Percentiles rank a stretch among this genome's conserved stretches.
phyloP scores from a whole-genome alignment of 371 early-diverging fungal species.

The Mucor velutinosus region DNA sequence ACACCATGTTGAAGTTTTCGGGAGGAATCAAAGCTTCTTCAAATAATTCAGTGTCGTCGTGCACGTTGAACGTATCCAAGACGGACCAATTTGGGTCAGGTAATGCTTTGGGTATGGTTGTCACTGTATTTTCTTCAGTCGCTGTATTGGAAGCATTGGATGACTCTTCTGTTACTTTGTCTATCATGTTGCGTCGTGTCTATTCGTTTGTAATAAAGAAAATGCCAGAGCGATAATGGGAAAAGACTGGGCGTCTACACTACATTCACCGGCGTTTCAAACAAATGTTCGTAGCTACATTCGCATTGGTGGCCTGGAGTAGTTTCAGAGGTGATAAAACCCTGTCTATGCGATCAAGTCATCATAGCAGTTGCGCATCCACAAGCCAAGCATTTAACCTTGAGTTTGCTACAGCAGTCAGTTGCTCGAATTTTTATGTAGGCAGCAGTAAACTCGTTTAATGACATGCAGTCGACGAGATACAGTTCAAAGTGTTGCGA shows the following conservation, averaged over 20 bases:
- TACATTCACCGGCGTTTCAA: not conserved
- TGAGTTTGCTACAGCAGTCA: too few species aligned
- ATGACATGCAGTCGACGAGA: too few species aligned
- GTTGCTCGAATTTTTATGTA: too few species aligned
- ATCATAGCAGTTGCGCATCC: too few species aligned
- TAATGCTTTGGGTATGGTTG: slow-evolving; percentile 7
- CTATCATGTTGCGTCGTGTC: not conserved
- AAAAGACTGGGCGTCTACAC: not conserved
- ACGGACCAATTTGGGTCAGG: slow-evolving; percentile 36
- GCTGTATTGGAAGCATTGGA: not conserved
- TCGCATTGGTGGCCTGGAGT: not conserved
- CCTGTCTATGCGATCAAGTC: too few species aligned
- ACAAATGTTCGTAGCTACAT: not conserved
- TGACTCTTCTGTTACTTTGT: not conserved
- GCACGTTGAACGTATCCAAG: slow-evolving; percentile 34
- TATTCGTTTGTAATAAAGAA: not conserved
- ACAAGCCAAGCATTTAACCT: too few species aligned
- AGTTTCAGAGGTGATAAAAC: not conserved
- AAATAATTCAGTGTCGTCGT: slow-evolving; percentile 47
- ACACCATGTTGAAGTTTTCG: slow-evolving; percentile 93
- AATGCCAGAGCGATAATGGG: not conserved
- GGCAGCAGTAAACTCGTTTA: too few species aligned
- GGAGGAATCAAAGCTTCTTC: slow-evolving; percentile 82
- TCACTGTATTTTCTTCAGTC: not conserved
- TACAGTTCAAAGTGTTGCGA: too few species aligned